Evolutionary conservation across 2,329 filamentous ascomycete genomes (phyloP), one percentile per base, ranked within the genome.

Genomic region (Sporothrix pseudoabietina): DNA sequence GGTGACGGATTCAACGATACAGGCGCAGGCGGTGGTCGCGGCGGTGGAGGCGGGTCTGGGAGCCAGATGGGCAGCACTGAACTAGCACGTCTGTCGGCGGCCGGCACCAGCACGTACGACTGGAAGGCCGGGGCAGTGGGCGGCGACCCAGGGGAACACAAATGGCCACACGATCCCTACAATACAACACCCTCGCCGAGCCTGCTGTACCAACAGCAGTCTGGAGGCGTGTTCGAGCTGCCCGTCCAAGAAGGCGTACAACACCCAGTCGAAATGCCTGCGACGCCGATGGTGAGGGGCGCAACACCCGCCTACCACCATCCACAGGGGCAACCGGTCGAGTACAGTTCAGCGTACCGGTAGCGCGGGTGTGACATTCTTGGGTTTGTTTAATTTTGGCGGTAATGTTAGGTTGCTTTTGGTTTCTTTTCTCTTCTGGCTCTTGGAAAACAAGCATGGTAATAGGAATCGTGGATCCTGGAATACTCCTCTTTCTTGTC

Each of bases 211-310:
- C 76, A 68, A 16, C 75, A 77, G 69, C 63, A 85, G 0, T 86
- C 89, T 74, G 57, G 16, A 4, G 69, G 49, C 59, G 87, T 83
- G 1, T 84, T 89, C 47, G 90, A 92, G 82, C 79, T 92, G 57
- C 86, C 86, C 8, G 81, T 86, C 35, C 87, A 81, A 6, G 80
- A 74, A 22, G 75, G 71, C 44, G 75, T 72, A 30, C 59, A 47
- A 1, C 30, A 59, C 44, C 76, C 77, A 0, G 77, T 75, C 12
- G 79, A 80, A 75, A 78, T 81, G 77, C 78, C 78, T 0, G 76
- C 76, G 9, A 75, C 75, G 14, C 75, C 77, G 1, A 69, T 77
- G 4, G 73, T 49, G 9, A n/a, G 22, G 22, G 41, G 12, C 4
- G 54, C 41, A 8, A 22, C n/a, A 6, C 49, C 68, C 3, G 69